A percentile compares a stretch with the other conserved stretches of the same genome.
Conservation (phyloP, 257 asterid genomes). For the Nicotiana otophora region DNA sequence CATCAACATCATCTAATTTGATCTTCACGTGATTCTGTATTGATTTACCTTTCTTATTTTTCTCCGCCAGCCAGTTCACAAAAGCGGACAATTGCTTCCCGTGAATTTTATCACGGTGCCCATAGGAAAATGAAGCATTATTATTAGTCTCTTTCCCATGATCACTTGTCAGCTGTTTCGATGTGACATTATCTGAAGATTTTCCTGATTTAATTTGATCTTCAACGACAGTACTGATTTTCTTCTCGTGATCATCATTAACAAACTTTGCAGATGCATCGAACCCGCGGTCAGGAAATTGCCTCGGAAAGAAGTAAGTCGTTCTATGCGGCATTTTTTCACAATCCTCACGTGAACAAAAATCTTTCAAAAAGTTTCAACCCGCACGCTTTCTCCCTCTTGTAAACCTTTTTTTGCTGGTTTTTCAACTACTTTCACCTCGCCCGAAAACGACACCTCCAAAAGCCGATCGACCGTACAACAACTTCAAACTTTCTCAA, state of each 20-base stretch:
- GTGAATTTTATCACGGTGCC: constrained; percentile 52
- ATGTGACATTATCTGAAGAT: not conserved
- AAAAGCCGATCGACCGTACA: not conserved
- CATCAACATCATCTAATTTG: constrained; percentile 32
- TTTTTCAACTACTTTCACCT: constrained; percentile 4
- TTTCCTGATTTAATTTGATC: constrained; percentile 14
- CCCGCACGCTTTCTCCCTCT: constrained; percentile 3
- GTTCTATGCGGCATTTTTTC: constrained; percentile 88
- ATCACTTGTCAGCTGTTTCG: constrained; percentile 1
- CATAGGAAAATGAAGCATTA: not conserved
- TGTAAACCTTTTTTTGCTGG: constrained; percentile 1
- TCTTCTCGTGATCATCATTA: constrained; percentile 76
- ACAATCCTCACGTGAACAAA: constrained; percentile 39
- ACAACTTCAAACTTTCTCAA: not conserved
- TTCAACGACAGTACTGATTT: constrained; percentile 19
- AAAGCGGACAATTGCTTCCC: constrained; percentile 61
- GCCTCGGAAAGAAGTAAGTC: constrained; percentile 82
- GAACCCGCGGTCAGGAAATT: constrained; percentile 56
- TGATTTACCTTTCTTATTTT: constrained; percentile 43
- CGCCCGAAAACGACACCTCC: constrained; percentile 2
- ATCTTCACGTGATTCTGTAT: constrained; percentile 39
- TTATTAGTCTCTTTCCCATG: not conserved
- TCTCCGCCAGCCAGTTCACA: constrained; percentile 54
- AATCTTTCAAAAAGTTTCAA: not conserved
- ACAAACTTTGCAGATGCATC: constrained; percentile 38